Percentiles rank a stretch among this genome's conserved stretches.
These are phyloP conservation scores for Trypanosoma platydactyli DNA, from an alignment of 208 protist genomes.

Conservation along the genomic window DNA sequence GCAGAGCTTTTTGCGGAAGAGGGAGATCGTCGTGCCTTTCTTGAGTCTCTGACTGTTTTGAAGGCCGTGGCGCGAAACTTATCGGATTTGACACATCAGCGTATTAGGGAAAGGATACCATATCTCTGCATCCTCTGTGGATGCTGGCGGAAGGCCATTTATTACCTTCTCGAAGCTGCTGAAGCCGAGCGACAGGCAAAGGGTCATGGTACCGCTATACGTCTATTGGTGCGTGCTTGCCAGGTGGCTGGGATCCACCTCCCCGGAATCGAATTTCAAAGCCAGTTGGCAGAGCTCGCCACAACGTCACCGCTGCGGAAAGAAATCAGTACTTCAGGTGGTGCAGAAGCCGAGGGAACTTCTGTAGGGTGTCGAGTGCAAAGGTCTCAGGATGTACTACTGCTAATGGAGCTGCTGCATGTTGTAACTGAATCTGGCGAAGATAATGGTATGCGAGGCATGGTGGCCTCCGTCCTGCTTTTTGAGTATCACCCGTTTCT, in stretches of 20 bases:
- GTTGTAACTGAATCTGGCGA: conserved; percentile 37
- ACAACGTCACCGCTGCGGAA: background rate
- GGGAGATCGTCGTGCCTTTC: conserved; percentile 18
- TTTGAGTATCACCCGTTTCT: conserved; percentile 72
- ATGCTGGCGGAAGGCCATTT: conserved; percentile 52
- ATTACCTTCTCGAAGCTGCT: conserved; percentile 43
- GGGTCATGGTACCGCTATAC: conserved; percentile 37
- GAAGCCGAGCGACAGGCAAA: conserved; percentile 28
- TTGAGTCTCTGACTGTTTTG: conserved; percentile 26
- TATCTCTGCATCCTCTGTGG: conserved; percentile 53
- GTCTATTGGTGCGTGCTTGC: conserved; percentile 35
- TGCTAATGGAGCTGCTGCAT: conserved; percentile 68
- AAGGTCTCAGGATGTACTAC: conserved; percentile 43
- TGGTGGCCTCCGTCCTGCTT: conserved; percentile 65
- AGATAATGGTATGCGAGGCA: conserved; percentile 30
- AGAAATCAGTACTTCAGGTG: background rate
- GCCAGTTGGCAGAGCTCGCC: background rate
- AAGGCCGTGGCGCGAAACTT: conserved; percentile 1
- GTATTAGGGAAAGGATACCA: conserved; percentile 16
- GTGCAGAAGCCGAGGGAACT: conserved; percentile 1
- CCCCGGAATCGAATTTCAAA: conserved; percentile 27
- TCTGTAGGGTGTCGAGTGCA: conserved; percentile 18
- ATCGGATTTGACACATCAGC: conserved; percentile 3
- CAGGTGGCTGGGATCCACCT: conserved; percentile 23
- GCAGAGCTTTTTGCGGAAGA: conserved; percentile 38